phyloP scores from a whole-genome alignment of 2,329 filamentous ascomycete species.

The Zasmidium citrigriseum region DNA sequence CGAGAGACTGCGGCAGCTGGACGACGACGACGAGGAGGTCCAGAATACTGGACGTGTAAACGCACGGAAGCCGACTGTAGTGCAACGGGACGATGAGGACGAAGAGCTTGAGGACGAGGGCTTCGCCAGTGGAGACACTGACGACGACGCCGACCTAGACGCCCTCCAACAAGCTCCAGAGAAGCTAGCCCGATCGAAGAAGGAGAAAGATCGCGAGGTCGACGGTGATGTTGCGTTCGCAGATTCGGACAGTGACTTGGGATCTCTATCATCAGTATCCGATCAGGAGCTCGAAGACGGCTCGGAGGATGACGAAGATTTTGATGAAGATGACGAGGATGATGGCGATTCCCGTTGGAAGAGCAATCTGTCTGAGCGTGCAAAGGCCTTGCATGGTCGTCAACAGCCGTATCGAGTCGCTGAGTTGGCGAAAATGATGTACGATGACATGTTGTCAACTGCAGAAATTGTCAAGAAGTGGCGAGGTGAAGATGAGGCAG shows the following conservation, averaged over 20 bases:
- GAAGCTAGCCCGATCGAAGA: conserved; percentile 52
- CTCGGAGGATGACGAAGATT: conserved; percentile 57
- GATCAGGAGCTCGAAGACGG: conserved; percentile 56
- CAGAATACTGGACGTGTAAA: conserved; percentile 32
- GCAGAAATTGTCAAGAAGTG: conserved; percentile 76
- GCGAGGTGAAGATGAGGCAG: conserved; percentile 65
- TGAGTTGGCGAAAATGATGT: conserved; percentile 85
- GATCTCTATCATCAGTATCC: conserved; percentile 72
- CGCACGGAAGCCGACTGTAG: conserved; percentile 55
- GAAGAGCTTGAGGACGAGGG: conserved; percentile 54
- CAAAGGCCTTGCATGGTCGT: conserved; percentile 68
- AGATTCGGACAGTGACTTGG: conserved; percentile 94
- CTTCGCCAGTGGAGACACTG: conserved; percentile 51
- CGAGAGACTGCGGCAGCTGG: conserved; percentile 62
- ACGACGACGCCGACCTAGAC: conserved; percentile 55
- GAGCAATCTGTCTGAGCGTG: conserved; percentile 75
- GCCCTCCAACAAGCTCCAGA: conserved; percentile 44
- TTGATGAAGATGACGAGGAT: conserved; percentile 61
- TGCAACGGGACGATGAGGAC: conserved; percentile 50
- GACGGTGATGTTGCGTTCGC: conserved; percentile 84
- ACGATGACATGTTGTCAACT: conserved; percentile 76
- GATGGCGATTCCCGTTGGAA: conserved; percentile 84
- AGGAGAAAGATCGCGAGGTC: conserved; percentile 49
- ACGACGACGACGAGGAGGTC: conserved; percentile 51
- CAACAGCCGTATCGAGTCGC: conserved; percentile 73